A percentile compares a stretch with the other conserved stretches of the same genome.
Conservation (phyloP, 2,329 filamentous ascomycete species). For the Gremmenia infestans region DNA sequence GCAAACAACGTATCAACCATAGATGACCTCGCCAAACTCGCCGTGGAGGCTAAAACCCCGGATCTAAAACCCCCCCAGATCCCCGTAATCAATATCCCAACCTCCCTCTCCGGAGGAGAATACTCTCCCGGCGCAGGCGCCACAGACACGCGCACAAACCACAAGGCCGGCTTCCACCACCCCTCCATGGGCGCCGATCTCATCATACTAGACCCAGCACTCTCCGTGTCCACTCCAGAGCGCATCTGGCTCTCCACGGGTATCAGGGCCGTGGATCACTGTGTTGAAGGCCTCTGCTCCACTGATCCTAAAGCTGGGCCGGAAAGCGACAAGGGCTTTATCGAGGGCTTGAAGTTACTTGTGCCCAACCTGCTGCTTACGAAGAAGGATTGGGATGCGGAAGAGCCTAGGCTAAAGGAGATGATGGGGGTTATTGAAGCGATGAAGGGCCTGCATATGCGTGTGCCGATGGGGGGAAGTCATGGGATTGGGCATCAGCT, state of each 20-base stretch:
- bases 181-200: constrained; percentile 42
- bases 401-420: constrained; percentile 16
- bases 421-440: constrained; percentile 45
- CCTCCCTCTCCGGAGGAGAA: constrained; percentile 38
- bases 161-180: constrained; percentile 24
- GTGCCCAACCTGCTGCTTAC: constrained; percentile 25
- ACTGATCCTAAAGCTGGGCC: constrained; percentile 18
- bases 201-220: constrained; percentile 51
- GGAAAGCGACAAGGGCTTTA: constrained; percentile 17
- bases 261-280: constrained; percentile 52
- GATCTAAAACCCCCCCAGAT: constrained; percentile 20
- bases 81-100: constrained; percentile 38
- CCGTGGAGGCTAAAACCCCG: constrained; percentile 4
- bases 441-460: constrained; percentile 42
- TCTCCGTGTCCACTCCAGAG: constrained; percentile 46
- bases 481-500: constrained; percentile 42
- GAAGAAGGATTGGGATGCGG: constrained; percentile 13
- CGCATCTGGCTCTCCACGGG: constrained; percentile 54
- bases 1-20: constrained; percentile 20
- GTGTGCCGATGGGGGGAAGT: constrained; percentile 35
- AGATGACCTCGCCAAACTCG: constrained; percentile 15
- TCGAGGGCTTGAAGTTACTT: constrained; percentile 19
- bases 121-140: constrained; percentile 37
- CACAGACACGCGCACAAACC: constrained; percentile 30
- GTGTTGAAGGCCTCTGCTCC: constrained; percentile 50